Evolutionary conservation across 768 basidiomycete genomes (phyloP).

Genomic region (Galerina sulciceps): DNA sequence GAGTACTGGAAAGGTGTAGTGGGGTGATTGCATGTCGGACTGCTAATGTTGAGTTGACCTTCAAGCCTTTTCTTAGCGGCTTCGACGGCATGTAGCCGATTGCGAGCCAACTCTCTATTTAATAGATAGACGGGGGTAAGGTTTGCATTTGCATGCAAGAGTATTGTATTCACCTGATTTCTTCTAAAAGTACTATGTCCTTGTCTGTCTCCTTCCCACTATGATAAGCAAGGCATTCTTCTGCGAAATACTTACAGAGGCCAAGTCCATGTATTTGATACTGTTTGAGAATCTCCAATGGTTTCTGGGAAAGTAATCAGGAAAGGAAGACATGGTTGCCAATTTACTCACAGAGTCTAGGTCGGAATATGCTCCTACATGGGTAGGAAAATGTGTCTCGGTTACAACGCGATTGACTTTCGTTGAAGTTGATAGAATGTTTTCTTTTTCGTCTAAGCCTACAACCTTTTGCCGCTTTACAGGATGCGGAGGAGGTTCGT

Average conservation of each 20-base stretch:
- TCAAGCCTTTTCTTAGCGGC: neutral
- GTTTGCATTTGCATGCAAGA: neutral
- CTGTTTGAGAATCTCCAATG: conserved; percentile 28
- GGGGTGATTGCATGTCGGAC: too few relatives aligned
- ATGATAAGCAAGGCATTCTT: conserved; percentile 29
- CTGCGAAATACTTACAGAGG: conserved; percentile 32
- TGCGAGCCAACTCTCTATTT: conserved; percentile 17
- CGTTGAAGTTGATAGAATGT: conserved; percentile 21
- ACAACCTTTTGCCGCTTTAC: conserved; percentile 37
- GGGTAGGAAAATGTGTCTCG: neutral
- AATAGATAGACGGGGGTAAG: neutral
- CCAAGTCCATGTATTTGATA: conserved; percentile 34
- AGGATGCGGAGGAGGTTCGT: conserved; percentile 31
- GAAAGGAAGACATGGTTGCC: neutral
- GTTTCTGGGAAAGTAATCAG: conserved; percentile 28
- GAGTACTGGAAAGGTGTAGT: too few relatives aligned
- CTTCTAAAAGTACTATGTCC: conserved; percentile 47
- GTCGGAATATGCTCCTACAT: conserved; percentile 8
- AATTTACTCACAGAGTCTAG: conserved; percentile 13
- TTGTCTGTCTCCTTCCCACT: conserved; percentile 24
- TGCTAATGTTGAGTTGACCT: neutral
- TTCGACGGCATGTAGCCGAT: conserved; percentile 12
- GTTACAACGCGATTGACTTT: conserved; percentile 1
- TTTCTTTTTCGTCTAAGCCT: conserved; percentile 39
- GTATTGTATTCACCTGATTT: conserved; percentile 36